Evolutionary conservation across 2,329 filamentous ascomycete species (phyloP), one percentile per base, ranked within the genome.

Genomic region (Penicillium paneum): DNA sequence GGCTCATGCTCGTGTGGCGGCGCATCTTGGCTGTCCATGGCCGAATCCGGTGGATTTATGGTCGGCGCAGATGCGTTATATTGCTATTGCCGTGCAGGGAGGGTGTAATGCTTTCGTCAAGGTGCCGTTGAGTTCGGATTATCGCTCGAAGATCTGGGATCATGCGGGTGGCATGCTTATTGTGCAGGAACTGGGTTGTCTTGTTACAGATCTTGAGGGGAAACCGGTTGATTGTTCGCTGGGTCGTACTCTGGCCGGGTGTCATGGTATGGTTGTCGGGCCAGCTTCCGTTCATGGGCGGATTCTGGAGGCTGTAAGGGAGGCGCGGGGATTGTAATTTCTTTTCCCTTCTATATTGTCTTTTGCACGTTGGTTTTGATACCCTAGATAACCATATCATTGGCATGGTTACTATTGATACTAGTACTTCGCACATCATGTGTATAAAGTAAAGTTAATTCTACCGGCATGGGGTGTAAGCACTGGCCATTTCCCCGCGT

Each of bases 21-120:
- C 66, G 58, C 49, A 65, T 6, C 61, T 82, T 2, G 74, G 74
- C 12, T 72, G 71, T 1, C 59, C 71, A 1, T 82, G 78, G 77
- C 80, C 79, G 0, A 67, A 67, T 7, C 72, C 72, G 5, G 79
- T 78, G 2, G 72, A 81, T 48, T 63, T 83, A 32, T 82, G 78
- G 76, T 78, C 78, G 28, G 75, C 79, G 50, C 79, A 83, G 62
- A 76, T 83, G 73, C 77, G 79, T 49, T 82, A 83, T 61, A 73
- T 80, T 3, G 76, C 79, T 3, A 74, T 81, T 35, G 75, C 79
- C 0, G 73, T 81, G 36, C 60, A 53, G 0, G 79, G 79, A 13
- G 76, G 75, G 26, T 76, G 76, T 28, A 77, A 80, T 59, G 74
- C 79, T 26, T 73, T 79, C 63, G 62, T 83, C 15, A 77, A 80